Conservation (phyloP, 1,284 basidiomycete genomes). For the Boletus semigastroideus region DNA sequence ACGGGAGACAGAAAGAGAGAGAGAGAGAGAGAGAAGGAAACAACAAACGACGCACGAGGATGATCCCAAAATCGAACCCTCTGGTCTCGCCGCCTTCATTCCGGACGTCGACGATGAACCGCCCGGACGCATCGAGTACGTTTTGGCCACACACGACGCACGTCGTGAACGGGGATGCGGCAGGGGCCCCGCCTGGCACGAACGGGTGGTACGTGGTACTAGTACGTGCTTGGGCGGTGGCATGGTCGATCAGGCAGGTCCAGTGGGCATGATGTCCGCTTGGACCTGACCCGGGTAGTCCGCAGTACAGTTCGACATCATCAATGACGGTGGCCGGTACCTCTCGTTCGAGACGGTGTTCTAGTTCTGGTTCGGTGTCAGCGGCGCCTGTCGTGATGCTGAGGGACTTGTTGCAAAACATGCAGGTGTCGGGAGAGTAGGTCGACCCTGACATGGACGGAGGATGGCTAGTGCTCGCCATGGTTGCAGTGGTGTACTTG, state of each 20-base stretch:
- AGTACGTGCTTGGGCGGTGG: slow-evolving; percentile 1
- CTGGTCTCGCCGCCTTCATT: slow-evolving; percentile 26
- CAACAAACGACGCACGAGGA: slow-evolving; percentile 21
- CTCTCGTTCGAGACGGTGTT: slow-evolving; percentile 2
- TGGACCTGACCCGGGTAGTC: slow-evolving; percentile 23
- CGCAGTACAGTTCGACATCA: slow-evolving; percentile 28
- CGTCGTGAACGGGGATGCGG: neutral
- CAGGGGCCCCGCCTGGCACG: too few relatives aligned
- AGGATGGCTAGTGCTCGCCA: slow-evolving; percentile 6
- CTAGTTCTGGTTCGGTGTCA: slow-evolving; percentile 5
- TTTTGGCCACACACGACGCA: slow-evolving; percentile 21
- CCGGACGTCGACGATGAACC: slow-evolving; percentile 25
- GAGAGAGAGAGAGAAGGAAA: too few relatives aligned
- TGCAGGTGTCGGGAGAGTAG: slow-evolving; percentile 27
- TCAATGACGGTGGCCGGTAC: slow-evolving; percentile 15
- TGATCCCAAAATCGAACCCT: slow-evolving; percentile 27
- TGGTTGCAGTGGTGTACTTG: neutral
- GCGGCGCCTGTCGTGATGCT: slow-evolving; percentile 5
- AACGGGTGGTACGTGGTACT: neutral
- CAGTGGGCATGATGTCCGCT: slow-evolving; percentile 28
- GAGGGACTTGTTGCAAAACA: slow-evolving; percentile 22
- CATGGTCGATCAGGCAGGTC: slow-evolving; percentile 27
- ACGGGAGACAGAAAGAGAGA: too few relatives aligned
- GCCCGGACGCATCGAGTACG: slow-evolving; percentile 14
- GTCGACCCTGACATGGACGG: neutral